phyloP scores from a whole-genome alignment of 116 monocot species.

The Iris pallida region DNA sequence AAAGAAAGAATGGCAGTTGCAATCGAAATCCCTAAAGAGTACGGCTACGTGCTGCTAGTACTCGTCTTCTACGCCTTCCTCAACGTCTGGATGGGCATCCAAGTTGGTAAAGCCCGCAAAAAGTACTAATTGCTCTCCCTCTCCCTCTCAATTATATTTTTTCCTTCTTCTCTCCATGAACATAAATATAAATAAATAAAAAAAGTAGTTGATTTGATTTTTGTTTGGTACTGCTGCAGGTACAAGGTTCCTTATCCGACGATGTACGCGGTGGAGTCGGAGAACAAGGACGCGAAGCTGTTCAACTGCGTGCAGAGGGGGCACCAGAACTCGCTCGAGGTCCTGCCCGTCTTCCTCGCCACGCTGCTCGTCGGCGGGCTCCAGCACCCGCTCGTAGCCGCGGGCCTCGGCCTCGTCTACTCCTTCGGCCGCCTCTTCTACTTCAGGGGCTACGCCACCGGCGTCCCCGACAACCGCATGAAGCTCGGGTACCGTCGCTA shows the following conservation, averaged over 20 bases:
- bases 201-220: too few species aligned
- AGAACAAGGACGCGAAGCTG: constrained; percentile 91
- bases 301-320: constrained; percentile 98
- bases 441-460: constrained; percentile 88
- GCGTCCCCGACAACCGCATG: constrained; percentile 58
- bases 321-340: constrained; percentile 92
- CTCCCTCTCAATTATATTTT: background rate
- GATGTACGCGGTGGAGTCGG: constrained; percentile 71
- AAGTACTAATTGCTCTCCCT: constrained; percentile 14
- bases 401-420: constrained; percentile 56
- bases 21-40: constrained; percentile 23
- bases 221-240: constrained; percentile 33
- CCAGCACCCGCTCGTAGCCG: constrained; percentile 54
- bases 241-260: constrained; percentile 86
- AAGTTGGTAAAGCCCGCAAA: constrained; percentile 36
- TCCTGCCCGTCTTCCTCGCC: constrained; percentile 82
- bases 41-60: constrained; percentile 29
- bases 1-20: constrained; percentile 14
- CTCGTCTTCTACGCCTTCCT: constrained; percentile 27
- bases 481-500: constrained; percentile 43
- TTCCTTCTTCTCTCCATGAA: too few species aligned
- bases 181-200: too few species aligned
- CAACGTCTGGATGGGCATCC: constrained; percentile 36
- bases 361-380: constrained; percentile 58
- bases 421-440: constrained; percentile 69